Percentiles rank a stretch among this genome's conserved stretches.
These are phyloP conservation scores for Gardenia jasminoides DNA, from an alignment of 257 asterid species.

Conservation along the genomic window DNA sequence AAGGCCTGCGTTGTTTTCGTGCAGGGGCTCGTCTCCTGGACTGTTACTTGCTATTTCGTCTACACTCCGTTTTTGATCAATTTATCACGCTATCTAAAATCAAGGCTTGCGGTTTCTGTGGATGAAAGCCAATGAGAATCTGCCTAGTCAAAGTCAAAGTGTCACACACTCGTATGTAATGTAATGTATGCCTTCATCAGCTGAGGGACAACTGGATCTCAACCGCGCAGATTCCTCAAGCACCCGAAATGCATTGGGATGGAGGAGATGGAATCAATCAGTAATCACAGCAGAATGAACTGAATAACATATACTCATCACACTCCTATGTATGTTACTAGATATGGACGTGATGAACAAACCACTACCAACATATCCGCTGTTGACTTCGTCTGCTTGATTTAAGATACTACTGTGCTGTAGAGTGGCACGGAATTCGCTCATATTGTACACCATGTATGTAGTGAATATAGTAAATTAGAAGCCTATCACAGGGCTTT, in stretches of 20 bases:
- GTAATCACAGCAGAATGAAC: neutral
- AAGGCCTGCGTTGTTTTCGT: constrained; percentile 6
- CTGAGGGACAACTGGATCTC: neutral
- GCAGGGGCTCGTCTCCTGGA: constrained; percentile 77
- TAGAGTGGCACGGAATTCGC: neutral
- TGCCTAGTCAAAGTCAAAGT: neutral
- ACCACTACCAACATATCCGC: neutral
- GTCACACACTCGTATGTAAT: neutral
- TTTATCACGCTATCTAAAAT: constrained; percentile 57
- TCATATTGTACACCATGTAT: too few species aligned
- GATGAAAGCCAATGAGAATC: constrained; percentile 10
- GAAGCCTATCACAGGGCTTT: neutral
- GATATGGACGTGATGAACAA: neutral
- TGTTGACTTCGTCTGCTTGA: neutral
- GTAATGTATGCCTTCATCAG: too few species aligned
- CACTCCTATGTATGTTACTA: too few species aligned
- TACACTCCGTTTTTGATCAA: constrained; percentile 64
- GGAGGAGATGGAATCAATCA: neutral
- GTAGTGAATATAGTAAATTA: too few species aligned
- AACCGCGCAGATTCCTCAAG: neutral
- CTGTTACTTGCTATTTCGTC: constrained; percentile 66
- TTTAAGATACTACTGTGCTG: too few species aligned
- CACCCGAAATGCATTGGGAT: too few species aligned
- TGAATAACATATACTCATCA: neutral
- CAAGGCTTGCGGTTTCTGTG: constrained; percentile 21